phyloP scores from a whole-genome alignment of 2,329 filamentous ascomycete genomes.

The Thelonectria rubi region DNA sequence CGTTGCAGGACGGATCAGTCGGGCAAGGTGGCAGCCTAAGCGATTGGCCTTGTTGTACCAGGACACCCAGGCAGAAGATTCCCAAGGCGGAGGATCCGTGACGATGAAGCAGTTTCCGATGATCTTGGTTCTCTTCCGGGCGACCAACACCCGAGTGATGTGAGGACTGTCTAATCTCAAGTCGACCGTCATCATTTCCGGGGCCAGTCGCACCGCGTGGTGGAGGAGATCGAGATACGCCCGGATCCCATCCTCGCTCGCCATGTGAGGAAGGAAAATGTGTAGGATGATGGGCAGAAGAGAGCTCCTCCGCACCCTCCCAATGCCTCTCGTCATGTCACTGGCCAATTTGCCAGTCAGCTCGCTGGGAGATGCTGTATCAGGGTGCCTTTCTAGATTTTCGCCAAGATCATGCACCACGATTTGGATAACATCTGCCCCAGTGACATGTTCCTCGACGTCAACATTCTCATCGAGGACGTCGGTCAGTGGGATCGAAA shows the following conservation, averaged over 20 bases:
- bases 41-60: constrained; percentile 66
- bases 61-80: constrained; percentile 61
- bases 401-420: constrained; percentile 50
- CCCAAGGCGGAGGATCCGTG: constrained; percentile 61
- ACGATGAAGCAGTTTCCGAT: constrained; percentile 64
- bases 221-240: constrained; percentile 65
- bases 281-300: constrained; percentile 68
- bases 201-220: constrained; percentile 68
- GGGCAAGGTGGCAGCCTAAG: constrained; percentile 69
- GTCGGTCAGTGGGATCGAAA: constrained; percentile 67
- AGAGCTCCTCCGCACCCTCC: constrained; percentile 68
- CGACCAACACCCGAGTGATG: constrained; percentile 59
- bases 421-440: constrained; percentile 73
- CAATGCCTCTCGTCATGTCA: constrained; percentile 66
- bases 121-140: constrained; percentile 66
- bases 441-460: constrained; percentile 72
- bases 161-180: constrained; percentile 62
- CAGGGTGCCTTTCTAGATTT: constrained; percentile 25
- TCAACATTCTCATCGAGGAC: constrained; percentile 64
- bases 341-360: constrained; percentile 50
- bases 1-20: constrained; percentile 66
- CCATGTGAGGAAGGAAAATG: constrained; percentile 49
- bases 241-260: constrained; percentile 33
- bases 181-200: constrained; percentile 71
- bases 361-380: constrained; percentile 30